Conservation (phyloP, 768 basidiomycete species). For the Paxillus ammoniavirescens region DNA sequence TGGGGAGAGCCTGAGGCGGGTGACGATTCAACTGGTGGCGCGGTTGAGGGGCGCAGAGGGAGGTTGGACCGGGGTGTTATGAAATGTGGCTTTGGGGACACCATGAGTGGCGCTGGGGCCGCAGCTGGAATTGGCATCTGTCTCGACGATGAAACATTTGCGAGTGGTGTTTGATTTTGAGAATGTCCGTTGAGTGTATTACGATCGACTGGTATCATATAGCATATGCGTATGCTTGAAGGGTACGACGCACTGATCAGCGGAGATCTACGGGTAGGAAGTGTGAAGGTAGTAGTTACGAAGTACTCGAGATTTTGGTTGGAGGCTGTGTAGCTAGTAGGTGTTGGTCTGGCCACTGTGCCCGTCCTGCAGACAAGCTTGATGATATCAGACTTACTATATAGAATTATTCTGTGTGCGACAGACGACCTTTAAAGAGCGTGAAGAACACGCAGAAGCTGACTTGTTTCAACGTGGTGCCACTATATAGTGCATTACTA, state of each 20-base stretch:
- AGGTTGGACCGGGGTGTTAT: slow-evolving; percentile 13
- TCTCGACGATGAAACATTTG: slow-evolving; percentile 17
- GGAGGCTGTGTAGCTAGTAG: background rate
- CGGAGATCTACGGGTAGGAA: background rate
- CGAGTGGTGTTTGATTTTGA: slow-evolving; percentile 8
- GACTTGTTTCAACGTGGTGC: no score
- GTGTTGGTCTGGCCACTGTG: no score
- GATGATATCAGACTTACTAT: no score
- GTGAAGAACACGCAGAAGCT: background rate
- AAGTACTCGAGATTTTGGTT: background rate
- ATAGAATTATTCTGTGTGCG: no score
- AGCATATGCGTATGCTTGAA: slow-evolving; percentile 19
- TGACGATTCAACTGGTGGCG: slow-evolving; percentile 20
- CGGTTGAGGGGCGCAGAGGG: slow-evolving; percentile 27
- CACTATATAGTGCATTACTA: no score
- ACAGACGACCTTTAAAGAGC: no score
- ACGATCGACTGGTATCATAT: slow-evolving; percentile 27
- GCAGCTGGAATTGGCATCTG: slow-evolving; percentile 4
- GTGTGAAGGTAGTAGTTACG: no score
- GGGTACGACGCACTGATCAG: no score
- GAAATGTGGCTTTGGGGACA: slow-evolving; percentile 3
- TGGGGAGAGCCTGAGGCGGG: slow-evolving; percentile 8
- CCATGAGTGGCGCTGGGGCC: slow-evolving; percentile 4
- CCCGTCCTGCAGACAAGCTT: no score
- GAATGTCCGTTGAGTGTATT: slow-evolving; percentile 10